Conservation (phyloP, 768 basidiomycete species). For the Cantharellus cinnabarinus region DNA sequence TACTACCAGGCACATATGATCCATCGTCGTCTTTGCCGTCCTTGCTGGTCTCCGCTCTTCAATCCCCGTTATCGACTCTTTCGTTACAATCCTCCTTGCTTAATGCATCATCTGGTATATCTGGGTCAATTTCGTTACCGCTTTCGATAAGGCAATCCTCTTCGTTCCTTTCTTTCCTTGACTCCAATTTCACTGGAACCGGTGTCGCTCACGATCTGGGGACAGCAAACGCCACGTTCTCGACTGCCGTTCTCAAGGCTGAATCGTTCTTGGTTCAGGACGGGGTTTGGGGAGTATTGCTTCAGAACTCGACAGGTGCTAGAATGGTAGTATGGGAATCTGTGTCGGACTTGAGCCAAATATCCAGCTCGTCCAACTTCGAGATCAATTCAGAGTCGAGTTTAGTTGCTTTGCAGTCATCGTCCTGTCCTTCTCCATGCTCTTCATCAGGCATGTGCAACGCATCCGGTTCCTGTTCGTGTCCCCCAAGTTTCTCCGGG, state of each 20-base stretch:
- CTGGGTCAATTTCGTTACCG: slow-evolving; percentile 7
- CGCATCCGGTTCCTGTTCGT: slow-evolving; percentile 46
- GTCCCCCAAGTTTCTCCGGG: slow-evolving; percentile 56
- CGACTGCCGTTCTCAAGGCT: slow-evolving; percentile 27
- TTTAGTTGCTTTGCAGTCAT: slow-evolving; percentile 7
- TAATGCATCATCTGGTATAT: slow-evolving; percentile 7
- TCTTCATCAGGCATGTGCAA: slow-evolving; percentile 55
- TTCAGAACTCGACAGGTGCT: slow-evolving; percentile 25
- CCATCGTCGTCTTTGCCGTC: slow-evolving; percentile 46
- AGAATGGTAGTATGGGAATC: slow-evolving; percentile 63
- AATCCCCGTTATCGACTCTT: slow-evolving; percentile 36
- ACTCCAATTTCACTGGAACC: background rate
- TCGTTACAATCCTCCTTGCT: slow-evolving; percentile 19
- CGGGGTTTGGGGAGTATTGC: slow-evolving; percentile 47
- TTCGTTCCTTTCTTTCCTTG: slow-evolving; percentile 1
- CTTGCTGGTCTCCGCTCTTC: slow-evolving; percentile 47
- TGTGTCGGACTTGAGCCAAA: slow-evolving; percentile 50
- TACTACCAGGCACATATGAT: slow-evolving; percentile 24
- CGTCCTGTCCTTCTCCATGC: slow-evolving; percentile 56
- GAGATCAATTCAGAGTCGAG: background rate
- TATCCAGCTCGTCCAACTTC: slow-evolving; percentile 21
- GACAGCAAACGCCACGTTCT: slow-evolving; percentile 24
- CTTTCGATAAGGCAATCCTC: slow-evolving; percentile 5
- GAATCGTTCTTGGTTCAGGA: slow-evolving; percentile 48
- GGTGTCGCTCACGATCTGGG: slow-evolving; percentile 8